Evolutionary conservation across 495 filamentous ascomycete species (phyloP).

Genomic region (Achaetomiella virescens): DNA sequence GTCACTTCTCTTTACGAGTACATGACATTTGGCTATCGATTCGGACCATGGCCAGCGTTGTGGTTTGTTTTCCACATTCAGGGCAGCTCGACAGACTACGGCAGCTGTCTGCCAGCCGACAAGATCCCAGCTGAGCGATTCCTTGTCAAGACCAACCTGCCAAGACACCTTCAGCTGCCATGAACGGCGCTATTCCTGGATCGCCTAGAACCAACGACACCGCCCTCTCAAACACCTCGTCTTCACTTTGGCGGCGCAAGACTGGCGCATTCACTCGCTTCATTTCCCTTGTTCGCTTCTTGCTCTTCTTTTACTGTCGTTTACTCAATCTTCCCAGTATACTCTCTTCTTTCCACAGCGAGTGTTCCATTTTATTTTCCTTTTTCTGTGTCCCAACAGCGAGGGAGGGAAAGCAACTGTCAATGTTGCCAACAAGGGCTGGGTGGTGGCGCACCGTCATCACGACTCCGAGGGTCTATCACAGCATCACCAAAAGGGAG

Average conservation of each 20-base stretch:
- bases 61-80: too few relatives aligned
- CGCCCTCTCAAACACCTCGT: neutral
- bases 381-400: neutral
- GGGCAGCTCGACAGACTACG: too few relatives aligned
- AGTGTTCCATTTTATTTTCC: neutral
- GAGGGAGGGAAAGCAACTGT: neutral
- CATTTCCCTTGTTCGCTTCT: neutral
- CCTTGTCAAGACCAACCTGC: neutral
- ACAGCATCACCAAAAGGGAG: neutral
- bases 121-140: too few relatives aligned
- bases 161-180: conserved; percentile 2
- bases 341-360: neutral
- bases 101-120: too few relatives aligned
- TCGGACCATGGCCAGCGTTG: too few relatives aligned
- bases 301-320: neutral
- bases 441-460: neutral
- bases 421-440: conserved; percentile 1
- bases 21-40: too few relatives aligned
- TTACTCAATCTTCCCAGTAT: neutral
- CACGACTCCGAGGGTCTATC: neutral
- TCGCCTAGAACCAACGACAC: conserved; percentile 7
- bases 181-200: neutral
- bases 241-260: neutral
- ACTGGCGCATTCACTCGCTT: conserved; percentile 1
- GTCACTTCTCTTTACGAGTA: too few relatives aligned